A percentile compares a stretch with the other conserved stretches of the same genome.
Evolutionary conservation across 1,284 basidiomycete genomes (phyloP).

Genomic region (Neolentinus lepideus): DNA sequence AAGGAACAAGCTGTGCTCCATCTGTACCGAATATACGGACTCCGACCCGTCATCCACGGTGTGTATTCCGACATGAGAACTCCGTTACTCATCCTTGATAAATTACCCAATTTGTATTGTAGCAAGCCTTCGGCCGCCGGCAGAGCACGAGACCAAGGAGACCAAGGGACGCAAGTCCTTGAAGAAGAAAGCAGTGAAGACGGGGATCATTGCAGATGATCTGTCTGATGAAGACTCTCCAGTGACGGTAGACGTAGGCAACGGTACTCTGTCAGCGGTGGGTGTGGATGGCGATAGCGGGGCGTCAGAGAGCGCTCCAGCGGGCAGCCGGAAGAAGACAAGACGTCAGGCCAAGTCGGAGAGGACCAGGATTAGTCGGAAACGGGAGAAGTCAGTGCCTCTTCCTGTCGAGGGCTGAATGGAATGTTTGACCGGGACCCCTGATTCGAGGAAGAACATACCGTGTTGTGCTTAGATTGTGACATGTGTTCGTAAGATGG

Average conservation of each 20-base stretch:
- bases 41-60: constrained; percentile 60
- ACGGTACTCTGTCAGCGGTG: too few species aligned
- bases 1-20: constrained; percentile 93
- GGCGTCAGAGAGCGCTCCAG: not conserved
- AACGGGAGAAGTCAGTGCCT: not conserved
- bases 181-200: constrained; percentile 2
- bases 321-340: not conserved
- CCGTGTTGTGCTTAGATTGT: not conserved
- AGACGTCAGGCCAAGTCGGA: not conserved
- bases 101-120: not conserved
- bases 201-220: not conserved
- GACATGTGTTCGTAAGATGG: not conserved
- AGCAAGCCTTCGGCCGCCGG: constrained; percentile 3
- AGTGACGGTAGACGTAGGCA: not conserved
- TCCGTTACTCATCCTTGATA: not conserved
- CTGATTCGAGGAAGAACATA: not conserved
- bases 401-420: not conserved
- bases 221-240: not conserved
- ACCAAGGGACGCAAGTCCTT: constrained; percentile 5
- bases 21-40: constrained; percentile 70
- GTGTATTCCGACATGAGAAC: constrained; percentile 23
- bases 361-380: not conserved
- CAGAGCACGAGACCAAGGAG: constrained; percentile 2
- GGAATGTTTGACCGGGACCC: not conserved
- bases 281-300: not conserved